phyloP scores from a whole-genome alignment of 164 flowering plant species.

The Stephania cephalantha region DNA sequence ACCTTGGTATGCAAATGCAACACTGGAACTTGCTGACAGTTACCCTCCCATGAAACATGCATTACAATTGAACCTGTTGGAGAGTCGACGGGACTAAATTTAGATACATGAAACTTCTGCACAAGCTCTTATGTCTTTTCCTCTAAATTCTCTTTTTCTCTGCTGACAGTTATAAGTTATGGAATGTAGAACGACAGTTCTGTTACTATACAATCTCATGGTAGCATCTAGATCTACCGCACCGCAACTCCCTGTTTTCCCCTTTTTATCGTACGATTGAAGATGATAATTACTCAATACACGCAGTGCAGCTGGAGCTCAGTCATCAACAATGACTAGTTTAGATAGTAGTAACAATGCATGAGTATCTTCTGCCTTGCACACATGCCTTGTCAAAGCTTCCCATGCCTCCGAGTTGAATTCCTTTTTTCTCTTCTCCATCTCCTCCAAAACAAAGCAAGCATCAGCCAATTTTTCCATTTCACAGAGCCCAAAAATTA shows the following conservation, averaged over 20 bases:
- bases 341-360: slow-evolving; percentile 5
- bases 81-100: not conserved
- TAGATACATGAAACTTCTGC: not conserved
- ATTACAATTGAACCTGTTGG: not conserved
- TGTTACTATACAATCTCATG: not conserved
- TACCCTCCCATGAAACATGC: too few species aligned
- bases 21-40: too few species aligned
- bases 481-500: slow-evolving; percentile 50
- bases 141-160: not conserved
- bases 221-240: not conserved
- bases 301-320: not conserved
- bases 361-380: slow-evolving; percentile 15
- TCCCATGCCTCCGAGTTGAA: slow-evolving; percentile 48
- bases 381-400: slow-evolving; percentile 30
- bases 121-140: not conserved
- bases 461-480: slow-evolving; percentile 50
- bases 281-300: not conserved
- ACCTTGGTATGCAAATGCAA: too few species aligned
- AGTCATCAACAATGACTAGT: not conserved
- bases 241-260: not conserved
- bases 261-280: not conserved
- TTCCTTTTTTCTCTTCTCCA: slow-evolving; percentile 55
- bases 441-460: slow-evolving; percentile 70
- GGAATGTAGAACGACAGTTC: not conserved
- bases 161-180: not conserved